Evolutionary conservation across 306 rosid genomes (phyloP).

Genomic region (Nissolia schottii): DNA sequence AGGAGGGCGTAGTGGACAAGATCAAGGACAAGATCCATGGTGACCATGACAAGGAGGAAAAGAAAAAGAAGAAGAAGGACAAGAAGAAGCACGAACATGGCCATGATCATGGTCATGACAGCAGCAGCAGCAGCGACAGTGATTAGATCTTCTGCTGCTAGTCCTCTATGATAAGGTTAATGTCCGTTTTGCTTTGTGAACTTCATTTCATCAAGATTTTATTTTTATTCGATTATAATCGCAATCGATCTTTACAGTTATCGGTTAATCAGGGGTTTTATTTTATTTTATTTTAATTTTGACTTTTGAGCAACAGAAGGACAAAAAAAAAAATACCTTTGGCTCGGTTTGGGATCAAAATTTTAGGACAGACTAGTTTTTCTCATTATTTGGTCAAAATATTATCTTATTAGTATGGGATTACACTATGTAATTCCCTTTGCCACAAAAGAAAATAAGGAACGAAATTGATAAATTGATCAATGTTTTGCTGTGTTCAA

Average conservation of each 20-base stretch:
- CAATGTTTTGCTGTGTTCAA: too few species aligned
- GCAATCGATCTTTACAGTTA: not conserved
- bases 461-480: too few species aligned
- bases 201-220: too few species aligned
- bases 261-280: too few species aligned
- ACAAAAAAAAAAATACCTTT: not conserved
- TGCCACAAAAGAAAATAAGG: too few species aligned
- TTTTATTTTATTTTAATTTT: too few species aligned
- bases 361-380: too few species aligned
- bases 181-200: not conserved
- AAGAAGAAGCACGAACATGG: slow-evolving; percentile 9
- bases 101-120: not conserved
- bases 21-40: slow-evolving; percentile 41
- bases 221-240: not conserved
- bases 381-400: too few species aligned
- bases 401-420: too few species aligned
- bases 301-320: not conserved
- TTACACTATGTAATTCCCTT: too few species aligned
- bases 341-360: too few species aligned
- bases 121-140: slow-evolving; percentile 45
- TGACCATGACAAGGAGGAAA: not conserved
- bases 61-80: slow-evolving; percentile 30
- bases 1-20: slow-evolving; percentile 32
- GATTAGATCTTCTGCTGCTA: slow-evolving; percentile 16
- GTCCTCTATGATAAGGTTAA: not conserved